Evolutionary conservation across 345 rosid genomes (phyloP).

Genomic region (Citropsis articulata): DNA sequence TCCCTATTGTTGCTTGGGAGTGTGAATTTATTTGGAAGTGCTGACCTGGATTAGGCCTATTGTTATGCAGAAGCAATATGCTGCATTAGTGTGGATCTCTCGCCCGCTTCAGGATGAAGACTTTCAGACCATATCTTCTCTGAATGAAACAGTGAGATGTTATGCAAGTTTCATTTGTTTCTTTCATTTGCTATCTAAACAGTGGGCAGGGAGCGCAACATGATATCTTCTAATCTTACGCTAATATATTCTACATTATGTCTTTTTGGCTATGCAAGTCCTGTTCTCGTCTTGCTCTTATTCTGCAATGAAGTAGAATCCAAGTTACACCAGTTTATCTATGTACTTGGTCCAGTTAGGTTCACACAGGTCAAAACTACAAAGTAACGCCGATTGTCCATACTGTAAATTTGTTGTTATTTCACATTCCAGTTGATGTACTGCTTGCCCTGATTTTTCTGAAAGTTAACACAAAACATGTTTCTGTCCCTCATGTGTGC

Average conservation of each 20-base stretch:
- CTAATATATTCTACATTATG: not conserved
- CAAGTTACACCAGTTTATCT: not conserved
- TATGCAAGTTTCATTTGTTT: not conserved
- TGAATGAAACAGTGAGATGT: conserved; percentile 61
- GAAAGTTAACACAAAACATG: no score
- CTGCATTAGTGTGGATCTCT: conserved; percentile 91
- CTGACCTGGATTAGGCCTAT: not conserved
- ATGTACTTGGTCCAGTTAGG: not conserved
- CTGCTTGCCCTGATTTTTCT: no score
- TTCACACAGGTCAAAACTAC: not conserved
- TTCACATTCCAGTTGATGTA: not conserved
- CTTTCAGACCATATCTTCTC: conserved; percentile 43
- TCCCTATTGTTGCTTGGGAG: not conserved
- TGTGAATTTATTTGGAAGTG: not conserved
- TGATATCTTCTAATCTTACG: not conserved
- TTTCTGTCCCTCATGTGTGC: no score
- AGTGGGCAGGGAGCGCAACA: not conserved
- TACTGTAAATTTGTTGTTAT: not conserved
- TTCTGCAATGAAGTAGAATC: not conserved
- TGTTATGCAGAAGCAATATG: conserved; percentile 78
- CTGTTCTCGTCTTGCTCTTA: not conserved
- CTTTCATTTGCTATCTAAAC: not conserved
- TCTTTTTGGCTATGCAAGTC: not conserved
- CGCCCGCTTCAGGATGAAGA: conserved; percentile 80
- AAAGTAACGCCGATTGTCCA: not conserved